Base-by-base conservation (phyloP, 2,329 filamentous ascomycete species). In the Alternaria ethzedia region DNA sequence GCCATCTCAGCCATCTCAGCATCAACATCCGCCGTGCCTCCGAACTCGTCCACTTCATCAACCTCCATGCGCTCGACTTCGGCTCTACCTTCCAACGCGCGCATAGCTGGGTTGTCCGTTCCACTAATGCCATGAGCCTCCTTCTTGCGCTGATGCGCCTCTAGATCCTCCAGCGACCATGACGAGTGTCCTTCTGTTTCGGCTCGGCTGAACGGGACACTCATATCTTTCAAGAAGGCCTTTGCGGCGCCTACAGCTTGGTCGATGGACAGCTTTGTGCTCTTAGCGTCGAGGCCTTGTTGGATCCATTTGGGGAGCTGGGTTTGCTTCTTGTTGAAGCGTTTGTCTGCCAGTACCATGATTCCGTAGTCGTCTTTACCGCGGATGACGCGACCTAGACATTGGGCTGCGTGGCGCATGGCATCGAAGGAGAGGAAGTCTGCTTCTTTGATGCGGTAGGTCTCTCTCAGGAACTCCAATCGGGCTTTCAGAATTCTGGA, bases 291-390 rank as follows among this genome's bases (percentile, higher is more conserved):
- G 64, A 99, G 86, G 4, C 91, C 94, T 76, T 96, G 91, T 67
- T 90, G 92, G 75, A 99, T 99, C 96, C 96, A 99, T 78, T 97
- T 97, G 11, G 96, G 96, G 26, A 99, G 85, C 81, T 99, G 96
- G 4, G 81, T 86, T 41, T 94, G 87, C 82, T 98, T 98, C 83
- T 96, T 96, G 78, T 93, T 90, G 80, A 97, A 99, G 17, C 96
- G 89, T 45, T 93, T 90, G 79, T 99, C 96, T 3, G 96, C 96
- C 26, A 99, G 86, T 5, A 99, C 95, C 96, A 99, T 99, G 84
- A 99, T 93, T n/a, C 96, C 96, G 80, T 99, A 99, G 80, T 99
- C 96, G 77, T 99, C 96, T 80, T 99, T 99, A 23, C 96, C 96
- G 73, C 96, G 87, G 66, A 99, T 84, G 46, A 99, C 96, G 77